These are phyloP conservation scores for Lentinula edodes DNA, from an alignment of 768 basidiomycete species.

Conservation along the genomic window DNA sequence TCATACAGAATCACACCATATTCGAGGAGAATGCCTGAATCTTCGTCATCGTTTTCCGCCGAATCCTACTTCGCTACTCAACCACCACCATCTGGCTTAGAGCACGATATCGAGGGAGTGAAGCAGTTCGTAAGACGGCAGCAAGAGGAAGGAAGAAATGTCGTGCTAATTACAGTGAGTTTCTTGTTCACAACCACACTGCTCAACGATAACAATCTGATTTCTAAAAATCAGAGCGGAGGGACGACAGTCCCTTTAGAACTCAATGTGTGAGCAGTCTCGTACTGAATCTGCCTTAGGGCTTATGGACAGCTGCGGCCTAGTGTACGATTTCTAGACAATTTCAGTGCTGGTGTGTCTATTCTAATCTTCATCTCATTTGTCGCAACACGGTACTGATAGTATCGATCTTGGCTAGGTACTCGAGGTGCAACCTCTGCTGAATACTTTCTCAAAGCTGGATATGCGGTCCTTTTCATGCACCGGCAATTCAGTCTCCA, in stretches of 20 bases:
- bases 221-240: slow-evolving; percentile 63
- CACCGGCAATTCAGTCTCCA: slow-evolving; percentile 97
- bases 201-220: not conserved
- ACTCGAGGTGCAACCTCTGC: slow-evolving; percentile 97
- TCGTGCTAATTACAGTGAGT: slow-evolving; percentile 92
- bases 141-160: slow-evolving; percentile 54
- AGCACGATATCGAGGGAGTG: slow-evolving; percentile 60
- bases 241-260: slow-evolving; percentile 98
- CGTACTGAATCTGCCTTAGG: not conserved
- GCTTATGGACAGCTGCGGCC: slow-evolving; percentile 12
- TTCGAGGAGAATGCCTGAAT: not conserved
- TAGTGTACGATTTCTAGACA: slow-evolving; percentile 96
- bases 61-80: slow-evolving; percentile 91
- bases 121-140: slow-evolving; percentile 69
- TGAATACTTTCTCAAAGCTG: slow-evolving; percentile 91
- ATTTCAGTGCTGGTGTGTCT: slow-evolving; percentile 89
- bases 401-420: slow-evolving; percentile 38
- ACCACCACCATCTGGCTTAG: slow-evolving; percentile 65
- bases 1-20: not conserved
- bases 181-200: not conserved
- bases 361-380: not conserved
- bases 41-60: slow-evolving; percentile 58
- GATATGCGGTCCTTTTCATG: slow-evolving; percentile 98
- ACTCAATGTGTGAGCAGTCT: slow-evolving; percentile 87
- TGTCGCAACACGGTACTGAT: slow-evolving; percentile 3